Evolutionary conservation across 257 asterid species (phyloP), one percentile per base, ranked within the genome.

Genomic region (Fraxinus excelsior): DNA sequence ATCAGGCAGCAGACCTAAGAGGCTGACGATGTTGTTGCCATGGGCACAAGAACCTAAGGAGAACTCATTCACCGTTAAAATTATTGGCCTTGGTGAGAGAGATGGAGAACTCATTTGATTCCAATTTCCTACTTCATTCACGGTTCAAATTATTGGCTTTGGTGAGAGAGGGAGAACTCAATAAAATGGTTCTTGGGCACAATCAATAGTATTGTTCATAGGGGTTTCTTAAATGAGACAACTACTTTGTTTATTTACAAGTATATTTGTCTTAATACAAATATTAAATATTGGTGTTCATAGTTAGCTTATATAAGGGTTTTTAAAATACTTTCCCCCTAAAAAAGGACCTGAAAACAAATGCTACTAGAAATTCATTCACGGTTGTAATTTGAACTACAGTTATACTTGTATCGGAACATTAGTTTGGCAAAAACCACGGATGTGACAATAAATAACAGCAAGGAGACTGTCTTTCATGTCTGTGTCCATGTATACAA

Each of bases 391-490:
- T 14, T 46, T 46, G 21, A 16, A 14, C 56, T 14, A 46, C n/a
- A 46, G 21, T 46, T 46, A 4, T 16, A 46, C 58, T 4, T 8
- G 44, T 38, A 38, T 38, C 13, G 7, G 58, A 16, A 46, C 58
- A 46, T 16, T 46, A 46, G 7, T 46, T 46, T 16, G 58, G 21
- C 21, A 46, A 46, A 46, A 46, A 46, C 58, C n/a, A 32, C 6
- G 18, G 18, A 46, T 16, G 16, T 46, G n/a, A 46, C 7, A 14
- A 46, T 16, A 26, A 18, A 25, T 18, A 44, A 75, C 35, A 75
- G 40, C n/a, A 46, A 64, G 38, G 64, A 34, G 70, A 53, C 28
- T 5, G 40, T 78, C 70, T 51, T 70, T 42, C 58, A 65, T 35
- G 65, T 65, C 8, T 76, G 7, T 46, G 51, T 42, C 4, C 18